Conservation (phyloP, 139 green algal species). For the Chlamydomonas sp. region DNA sequence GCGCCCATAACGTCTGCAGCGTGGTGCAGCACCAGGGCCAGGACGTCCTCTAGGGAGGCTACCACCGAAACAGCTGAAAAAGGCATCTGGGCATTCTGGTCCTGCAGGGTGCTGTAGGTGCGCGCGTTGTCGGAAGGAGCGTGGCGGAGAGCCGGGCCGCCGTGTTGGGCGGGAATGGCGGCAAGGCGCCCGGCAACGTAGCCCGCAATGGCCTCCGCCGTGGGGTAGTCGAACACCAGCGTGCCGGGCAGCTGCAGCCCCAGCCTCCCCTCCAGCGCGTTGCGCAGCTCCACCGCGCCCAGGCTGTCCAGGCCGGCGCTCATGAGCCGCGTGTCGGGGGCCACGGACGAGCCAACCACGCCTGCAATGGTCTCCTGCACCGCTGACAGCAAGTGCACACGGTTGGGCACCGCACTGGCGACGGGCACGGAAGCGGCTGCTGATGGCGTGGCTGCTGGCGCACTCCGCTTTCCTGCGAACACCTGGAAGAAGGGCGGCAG, state of each 20-base stretch:
- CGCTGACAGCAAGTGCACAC: constrained; percentile 1
- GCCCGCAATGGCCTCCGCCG: constrained; percentile 52
- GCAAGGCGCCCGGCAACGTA: constrained; percentile 11
- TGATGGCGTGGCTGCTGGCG: neutral
- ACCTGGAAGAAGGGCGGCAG: constrained; percentile 35
- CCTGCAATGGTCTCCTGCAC: constrained; percentile 5
- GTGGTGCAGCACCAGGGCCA: neutral
- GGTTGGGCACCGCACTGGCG: too few relatives aligned
- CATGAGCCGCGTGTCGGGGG: constrained; percentile 63
- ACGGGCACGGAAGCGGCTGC: neutral
- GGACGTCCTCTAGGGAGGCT: neutral
- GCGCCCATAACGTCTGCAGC: constrained; percentile 19
- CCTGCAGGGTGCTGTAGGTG: too few relatives aligned
- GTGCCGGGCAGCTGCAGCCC: constrained; percentile 51
- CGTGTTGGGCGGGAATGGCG: neutral
- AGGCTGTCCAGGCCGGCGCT: constrained; percentile 83
- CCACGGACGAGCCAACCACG: constrained; percentile 54
- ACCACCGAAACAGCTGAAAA: too few relatives aligned
- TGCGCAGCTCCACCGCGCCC: constrained; percentile 86
- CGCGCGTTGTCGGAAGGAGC: too few relatives aligned
- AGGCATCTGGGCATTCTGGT: too few relatives aligned
- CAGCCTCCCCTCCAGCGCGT: constrained; percentile 68
- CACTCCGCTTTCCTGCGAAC: neutral
- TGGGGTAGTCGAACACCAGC: constrained; percentile 86
- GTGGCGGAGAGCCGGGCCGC: neutral